Evolutionary conservation across 768 basidiomycete species (phyloP).

Genomic region (Hericium rajendrae): DNA sequence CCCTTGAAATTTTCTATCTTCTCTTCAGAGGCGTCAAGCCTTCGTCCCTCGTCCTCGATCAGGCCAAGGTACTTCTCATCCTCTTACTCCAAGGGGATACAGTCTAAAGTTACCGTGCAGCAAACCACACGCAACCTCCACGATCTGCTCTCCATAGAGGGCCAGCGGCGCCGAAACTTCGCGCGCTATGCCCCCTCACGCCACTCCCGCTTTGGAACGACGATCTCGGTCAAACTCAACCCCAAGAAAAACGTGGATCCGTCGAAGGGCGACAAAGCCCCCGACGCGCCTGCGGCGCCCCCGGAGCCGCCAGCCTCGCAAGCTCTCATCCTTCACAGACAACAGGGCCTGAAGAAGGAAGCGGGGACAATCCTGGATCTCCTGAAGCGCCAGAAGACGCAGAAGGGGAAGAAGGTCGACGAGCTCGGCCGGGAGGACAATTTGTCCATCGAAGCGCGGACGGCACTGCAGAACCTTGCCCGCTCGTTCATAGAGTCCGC

Average conservation of each 20-base stretch:
- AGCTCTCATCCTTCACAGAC: slow-evolving; percentile 74
- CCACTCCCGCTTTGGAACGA: slow-evolving; percentile 96
- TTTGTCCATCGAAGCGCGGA: slow-evolving; percentile 53
- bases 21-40: slow-evolving; percentile 77
- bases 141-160: slow-evolving; percentile 71
- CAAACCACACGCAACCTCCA: slow-evolving; percentile 62
- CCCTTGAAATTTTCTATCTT: slow-evolving; percentile 90
- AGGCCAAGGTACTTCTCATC: slow-evolving; percentile 44
- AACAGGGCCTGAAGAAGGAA: slow-evolving; percentile 66
- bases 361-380: slow-evolving; percentile 65
- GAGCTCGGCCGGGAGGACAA: slow-evolving; percentile 62
- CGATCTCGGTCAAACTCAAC: slow-evolving; percentile 71
- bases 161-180: slow-evolving; percentile 46
- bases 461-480: slow-evolving; percentile 59
- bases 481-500: slow-evolving; percentile 68
- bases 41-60: slow-evolving; percentile 43
- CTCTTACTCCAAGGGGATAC: slow-evolving; percentile 1
- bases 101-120: slow-evolving; percentile 25
- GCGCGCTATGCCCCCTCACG: slow-evolving; percentile 55
- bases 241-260: slow-evolving; percentile 30
- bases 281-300: slow-evolving; percentile 17
- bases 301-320: slow-evolving; percentile 28
- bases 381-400: slow-evolving; percentile 36
- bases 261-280: slow-evolving; percentile 15
- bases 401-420: slow-evolving; percentile 53